Evolutionary conservation across 208 protist species (phyloP), one percentile per base, ranked within the genome.

Genomic region (Angomonas ambiguus): DNA sequence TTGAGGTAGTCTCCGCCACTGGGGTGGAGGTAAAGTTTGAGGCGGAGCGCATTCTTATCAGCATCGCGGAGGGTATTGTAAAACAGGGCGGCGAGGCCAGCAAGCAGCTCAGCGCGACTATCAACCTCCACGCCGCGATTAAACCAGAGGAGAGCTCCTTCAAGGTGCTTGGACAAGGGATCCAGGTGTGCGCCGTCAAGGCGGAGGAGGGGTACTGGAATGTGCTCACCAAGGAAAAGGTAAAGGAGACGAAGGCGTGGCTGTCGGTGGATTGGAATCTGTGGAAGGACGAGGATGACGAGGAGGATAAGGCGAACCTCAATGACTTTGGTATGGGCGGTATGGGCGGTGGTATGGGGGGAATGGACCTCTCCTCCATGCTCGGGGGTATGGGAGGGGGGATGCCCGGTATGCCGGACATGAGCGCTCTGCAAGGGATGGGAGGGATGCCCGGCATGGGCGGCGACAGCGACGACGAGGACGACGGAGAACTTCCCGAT

Each of bases 251-350:
- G 1, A 90, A 92, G 77, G 72, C 69, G 8, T 96, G 90, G 90
- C 80, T 96, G 10, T 90, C 86, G 10, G 87, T 76, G 6, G 90
- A 96, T 76, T 96, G 90, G 87, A 96, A 93, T 76, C 78, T 96
- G 18, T 96, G 90, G 90, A 93, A 96, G 76, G 90, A 96, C 63
- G 90, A 96, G 71, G 87, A 96, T 65, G 90, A 93, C 59, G 85
- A 82, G 56, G 90, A 83, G 25, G 84, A 88, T 45, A 82, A 87
- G 63, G 65, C 69, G 31, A 72, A 70, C 27, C 79, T 76, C 31
- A 67, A 77, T 53, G 82, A 81, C 76, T 92, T 93, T 59, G 87
- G 87, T 60, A 87, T 87, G 60, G 93, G 92, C 67, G 90, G 81
- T 27, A 86, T 86, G 80, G 78, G 78, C 22, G 76, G 71, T 63